These are phyloP conservation scores for Penicillium ochrochloron DNA, from an alignment of 495 filamentous ascomycete genomes.

Conservation along the genomic window DNA sequence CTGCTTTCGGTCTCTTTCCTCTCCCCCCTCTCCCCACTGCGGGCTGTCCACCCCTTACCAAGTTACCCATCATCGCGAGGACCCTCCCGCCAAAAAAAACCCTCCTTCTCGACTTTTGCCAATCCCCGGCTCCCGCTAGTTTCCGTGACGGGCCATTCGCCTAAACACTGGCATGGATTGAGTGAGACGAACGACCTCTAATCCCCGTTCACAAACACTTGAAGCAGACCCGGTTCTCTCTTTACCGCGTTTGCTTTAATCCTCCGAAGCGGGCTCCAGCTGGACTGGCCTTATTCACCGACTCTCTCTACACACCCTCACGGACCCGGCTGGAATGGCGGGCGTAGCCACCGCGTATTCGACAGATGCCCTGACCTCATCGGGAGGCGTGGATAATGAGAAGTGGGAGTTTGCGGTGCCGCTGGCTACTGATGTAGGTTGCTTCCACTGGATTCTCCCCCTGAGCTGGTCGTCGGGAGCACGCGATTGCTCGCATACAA, in stretches of 20 bases:
- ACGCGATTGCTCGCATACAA: not conserved
- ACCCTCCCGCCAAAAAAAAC: constrained; percentile 15
- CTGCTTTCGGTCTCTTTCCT: constrained; percentile 34
- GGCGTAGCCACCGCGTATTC: constrained; percentile 49
- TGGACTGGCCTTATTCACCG: constrained; percentile 45
- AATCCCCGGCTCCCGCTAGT: not conserved
- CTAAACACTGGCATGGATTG: constrained; percentile 43
- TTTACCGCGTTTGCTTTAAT: constrained; percentile 17
- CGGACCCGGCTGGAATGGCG: constrained; percentile 46
- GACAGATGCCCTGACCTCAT: constrained; percentile 46
- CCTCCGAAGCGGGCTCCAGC: constrained; percentile 40
- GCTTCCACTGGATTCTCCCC: not conserved
- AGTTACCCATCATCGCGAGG: constrained; percentile 19
- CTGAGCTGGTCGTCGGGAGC: not conserved
- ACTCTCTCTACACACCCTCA: constrained; percentile 11
- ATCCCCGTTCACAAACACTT: constrained; percentile 6
- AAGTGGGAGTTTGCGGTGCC: constrained; percentile 56
- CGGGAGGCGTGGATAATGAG: constrained; percentile 40
- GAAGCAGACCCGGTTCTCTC: constrained; percentile 21
- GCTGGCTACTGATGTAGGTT: constrained; percentile 46
- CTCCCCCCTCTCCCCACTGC: constrained; percentile 24
- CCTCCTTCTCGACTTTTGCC: constrained; percentile 10
- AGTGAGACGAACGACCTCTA: constrained; percentile 19
- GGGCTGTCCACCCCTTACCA: constrained; percentile 21
- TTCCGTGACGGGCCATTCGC: constrained; percentile 18